Base-by-base conservation (phyloP, 805 yeast genomes). In the Scheffersomyces ergatensis region DNA sequence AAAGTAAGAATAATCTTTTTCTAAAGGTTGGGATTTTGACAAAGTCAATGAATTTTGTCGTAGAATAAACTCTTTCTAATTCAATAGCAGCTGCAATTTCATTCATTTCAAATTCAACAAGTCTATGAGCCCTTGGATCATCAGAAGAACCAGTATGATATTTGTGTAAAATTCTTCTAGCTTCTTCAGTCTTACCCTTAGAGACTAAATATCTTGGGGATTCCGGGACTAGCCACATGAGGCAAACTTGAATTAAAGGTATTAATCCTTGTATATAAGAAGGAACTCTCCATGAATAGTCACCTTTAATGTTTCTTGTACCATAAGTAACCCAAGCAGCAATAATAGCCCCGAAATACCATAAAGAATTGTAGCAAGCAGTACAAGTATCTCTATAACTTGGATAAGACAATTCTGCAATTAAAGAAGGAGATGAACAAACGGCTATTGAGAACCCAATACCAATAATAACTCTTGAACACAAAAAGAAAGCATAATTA, bases 271-370 rank as follows among this genome's bases (percentile, higher is more conserved):
- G 84, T 32, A 78, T 43, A 37, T 66, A 66, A 9, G 79, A 65
- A 29, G 84, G 83, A 40, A 78, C 61, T 58, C 78, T 74, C 83
- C 83, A 78, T 18, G 71, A 60, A 67, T 71, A 69, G 30, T 60
- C 52, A 34, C 33, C 47, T 8, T 45, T 31, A 14, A 64, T 44
- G 16, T 51, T 45, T 37, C 65, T 56, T n/a, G 77, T 63, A 52
- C 79, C 82, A 47, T 63, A 75, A 2, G 78, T 63, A 37, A 70
- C 66, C 75, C 78, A 72, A 20, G 78, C 75, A 7, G 81, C 76
- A 34, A 77, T 53, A 39, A 75, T 53, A 15, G 79, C 78, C 33
- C 82, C 82, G 31, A 74, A 50, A 49, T 72, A 75, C 80, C 79
- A 75, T 45, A 70, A 68, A 15, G 72, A 65, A 55, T 77, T 77